These are phyloP conservation scores for Cryphonectria nitschkei DNA, from an alignment of 2,329 filamentous ascomycete species.

Conservation along the genomic window DNA sequence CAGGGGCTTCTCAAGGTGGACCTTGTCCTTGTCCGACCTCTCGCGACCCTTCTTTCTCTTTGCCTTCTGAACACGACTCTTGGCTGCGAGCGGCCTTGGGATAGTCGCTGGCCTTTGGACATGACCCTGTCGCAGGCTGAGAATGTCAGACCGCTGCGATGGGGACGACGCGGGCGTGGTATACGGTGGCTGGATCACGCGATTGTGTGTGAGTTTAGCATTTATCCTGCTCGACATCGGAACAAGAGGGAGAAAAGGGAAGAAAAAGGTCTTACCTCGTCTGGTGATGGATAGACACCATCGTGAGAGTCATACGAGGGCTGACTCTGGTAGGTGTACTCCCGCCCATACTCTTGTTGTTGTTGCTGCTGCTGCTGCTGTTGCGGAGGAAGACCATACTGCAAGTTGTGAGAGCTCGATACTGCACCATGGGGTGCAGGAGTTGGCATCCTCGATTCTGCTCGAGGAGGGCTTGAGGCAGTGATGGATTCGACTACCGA, in stretches of 20 bases:
- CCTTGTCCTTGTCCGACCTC: constrained; percentile 45
- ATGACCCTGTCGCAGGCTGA: constrained; percentile 44
- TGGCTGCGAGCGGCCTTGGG: constrained; percentile 35
- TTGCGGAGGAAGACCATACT: constrained; percentile 39
- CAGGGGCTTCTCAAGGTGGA: constrained; percentile 64
- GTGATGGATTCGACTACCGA: constrained; percentile 34
- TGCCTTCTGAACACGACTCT: constrained; percentile 37
- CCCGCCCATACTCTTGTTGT: constrained; percentile 22
- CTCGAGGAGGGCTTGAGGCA: constrained; percentile 40
- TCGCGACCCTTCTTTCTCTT: constrained; percentile 48
- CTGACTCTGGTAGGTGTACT: constrained; percentile 18
- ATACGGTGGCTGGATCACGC: constrained; percentile 43
- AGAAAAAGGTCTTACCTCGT: constrained; percentile 3
- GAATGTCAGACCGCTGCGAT: constrained; percentile 40
- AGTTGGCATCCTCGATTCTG: constrained; percentile 44
- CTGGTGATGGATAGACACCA: constrained; percentile 31
- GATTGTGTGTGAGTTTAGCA: constrained; percentile 20
- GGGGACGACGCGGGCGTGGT: constrained; percentile 58
- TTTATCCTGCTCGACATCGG: neutral
- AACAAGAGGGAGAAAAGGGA: neutral
- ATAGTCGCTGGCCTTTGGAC: constrained; percentile 27
- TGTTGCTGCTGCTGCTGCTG: constrained; percentile 34
- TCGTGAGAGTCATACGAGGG: constrained; percentile 30
- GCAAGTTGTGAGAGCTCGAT: constrained; percentile 28
- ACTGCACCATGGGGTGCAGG: constrained; percentile 40